Evolutionary conservation across 768 basidiomycete species (phyloP).

Genomic region (Crucibulum laeve): DNA sequence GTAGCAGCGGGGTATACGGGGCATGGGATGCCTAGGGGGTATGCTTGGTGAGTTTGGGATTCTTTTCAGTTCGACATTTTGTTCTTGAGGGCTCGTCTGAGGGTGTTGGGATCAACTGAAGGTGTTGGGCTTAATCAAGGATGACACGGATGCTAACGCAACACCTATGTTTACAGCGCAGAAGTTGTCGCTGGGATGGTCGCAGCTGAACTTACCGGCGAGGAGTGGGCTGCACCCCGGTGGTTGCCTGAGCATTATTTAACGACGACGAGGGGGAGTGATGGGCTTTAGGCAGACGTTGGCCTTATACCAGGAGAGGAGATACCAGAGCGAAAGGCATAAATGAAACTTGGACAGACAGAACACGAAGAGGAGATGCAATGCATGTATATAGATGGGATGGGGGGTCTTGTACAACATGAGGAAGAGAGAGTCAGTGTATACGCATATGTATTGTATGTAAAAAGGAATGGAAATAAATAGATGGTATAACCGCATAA

Average conservation of each 20-base stretch:
- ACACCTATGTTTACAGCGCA: not conserved
- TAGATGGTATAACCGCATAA: too few relatives aligned
- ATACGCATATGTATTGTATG: too few relatives aligned
- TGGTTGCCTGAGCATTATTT: slow-evolving; percentile 4
- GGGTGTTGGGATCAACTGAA: not conserved
- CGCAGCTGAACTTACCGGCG: not conserved
- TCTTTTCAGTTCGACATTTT: not conserved
- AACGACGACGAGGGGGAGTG: not conserved
- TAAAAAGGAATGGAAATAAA: not conserved
- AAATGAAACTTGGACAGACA: too few relatives aligned
- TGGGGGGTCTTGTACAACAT: not conserved
- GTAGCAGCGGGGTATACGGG: slow-evolving; percentile 72
- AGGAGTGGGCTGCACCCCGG: not conserved
- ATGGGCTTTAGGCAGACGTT: not conserved
- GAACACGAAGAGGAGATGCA: not conserved
- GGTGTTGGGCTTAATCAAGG: too few relatives aligned
- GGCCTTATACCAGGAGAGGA: not conserved
- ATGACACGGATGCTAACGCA: not conserved
- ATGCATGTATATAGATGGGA: not conserved
- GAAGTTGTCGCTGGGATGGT: slow-evolving; percentile 4
- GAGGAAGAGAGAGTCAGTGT: too few relatives aligned
- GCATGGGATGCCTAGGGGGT: slow-evolving; percentile 79
- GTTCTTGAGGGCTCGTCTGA: not conserved
- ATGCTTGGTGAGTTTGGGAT: slow-evolving; percentile 50
- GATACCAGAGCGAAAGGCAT: not conserved